Percentiles rank a stretch among this genome's conserved stretches.
These are phyloP conservation scores for Tricholoma sp. DNA, from an alignment of 768 basidiomycete genomes.

Conservation along the genomic window DNA sequence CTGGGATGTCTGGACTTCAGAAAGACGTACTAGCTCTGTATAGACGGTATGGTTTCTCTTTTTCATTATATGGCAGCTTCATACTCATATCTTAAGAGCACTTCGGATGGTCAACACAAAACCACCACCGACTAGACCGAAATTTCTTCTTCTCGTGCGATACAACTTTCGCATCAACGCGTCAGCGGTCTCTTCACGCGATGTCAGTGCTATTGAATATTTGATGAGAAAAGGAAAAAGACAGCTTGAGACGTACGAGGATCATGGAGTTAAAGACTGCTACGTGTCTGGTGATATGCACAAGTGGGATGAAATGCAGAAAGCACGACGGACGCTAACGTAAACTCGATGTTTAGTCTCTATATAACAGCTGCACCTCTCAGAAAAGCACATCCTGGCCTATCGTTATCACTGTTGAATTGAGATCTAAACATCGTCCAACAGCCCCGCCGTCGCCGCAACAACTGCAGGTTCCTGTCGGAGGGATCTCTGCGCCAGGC, in stretches of 20 bases:
- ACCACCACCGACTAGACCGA: slow-evolving; percentile 51
- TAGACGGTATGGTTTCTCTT: slow-evolving; percentile 29
- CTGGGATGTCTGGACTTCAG: slow-evolving; percentile 39
- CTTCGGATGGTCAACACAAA: slow-evolving; percentile 72
- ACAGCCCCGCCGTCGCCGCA: slow-evolving; percentile 19
- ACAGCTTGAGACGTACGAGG: slow-evolving; percentile 70
- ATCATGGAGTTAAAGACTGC: slow-evolving; percentile 63
- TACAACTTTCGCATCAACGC: slow-evolving; percentile 69
- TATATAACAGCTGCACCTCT: not conserved
- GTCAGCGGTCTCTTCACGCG: slow-evolving; percentile 52
- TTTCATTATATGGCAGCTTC: not conserved
- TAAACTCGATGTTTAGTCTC: not conserved
- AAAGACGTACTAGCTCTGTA: slow-evolving; percentile 48
- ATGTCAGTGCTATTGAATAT: slow-evolving; percentile 70
- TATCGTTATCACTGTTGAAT: not conserved
- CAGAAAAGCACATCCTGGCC: not conserved
- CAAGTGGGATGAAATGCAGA: slow-evolving; percentile 48
- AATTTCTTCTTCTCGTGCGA: slow-evolving; percentile 64
- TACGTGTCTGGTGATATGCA: slow-evolving; percentile 70
- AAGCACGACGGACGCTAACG: not conserved
- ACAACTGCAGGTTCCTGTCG: slow-evolving; percentile 10
- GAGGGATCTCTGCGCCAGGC: not conserved
- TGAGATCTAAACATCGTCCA: slow-evolving; percentile 9
- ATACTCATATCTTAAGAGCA: slow-evolving; percentile 40
- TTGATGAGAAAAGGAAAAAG: slow-evolving; percentile 63